A percentile compares a stretch with the other conserved stretches of the same genome.
Conservation (phyloP, 2,329 filamentous ascomycete genomes). For the Cyanodermella asteris region DNA sequence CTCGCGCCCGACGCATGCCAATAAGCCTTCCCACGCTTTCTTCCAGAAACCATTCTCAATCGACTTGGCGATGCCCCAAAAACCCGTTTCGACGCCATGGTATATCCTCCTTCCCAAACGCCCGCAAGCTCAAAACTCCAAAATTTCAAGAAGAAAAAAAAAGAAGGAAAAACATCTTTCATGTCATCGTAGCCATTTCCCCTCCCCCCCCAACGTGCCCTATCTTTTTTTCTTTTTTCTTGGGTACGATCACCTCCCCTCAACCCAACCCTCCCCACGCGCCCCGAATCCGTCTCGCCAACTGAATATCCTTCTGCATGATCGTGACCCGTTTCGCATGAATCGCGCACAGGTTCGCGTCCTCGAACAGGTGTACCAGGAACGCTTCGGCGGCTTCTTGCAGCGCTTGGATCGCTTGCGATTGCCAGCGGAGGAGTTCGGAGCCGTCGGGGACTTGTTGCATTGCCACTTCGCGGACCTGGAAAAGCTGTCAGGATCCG, state of each 20-base stretch:
- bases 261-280: conserved; percentile 50
- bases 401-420: conserved; percentile 75
- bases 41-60: too few relatives aligned
- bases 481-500: background rate
- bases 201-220: background rate
- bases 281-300: conserved; percentile 60
- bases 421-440: conserved; percentile 77
- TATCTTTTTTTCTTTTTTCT: background rate
- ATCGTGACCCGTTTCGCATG: conserved; percentile 94
- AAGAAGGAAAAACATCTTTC: background rate
- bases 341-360: conserved; percentile 87
- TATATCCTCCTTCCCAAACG: too few relatives aligned
- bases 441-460: conserved; percentile 36
- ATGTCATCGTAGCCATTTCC: background rate
- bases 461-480: conserved; percentile 34
- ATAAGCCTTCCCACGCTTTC: too few relatives aligned
- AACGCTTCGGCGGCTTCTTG: conserved; percentile 96
- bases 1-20: too few relatives aligned
- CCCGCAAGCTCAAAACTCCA: too few relatives aligned
- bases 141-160: too few relatives aligned
- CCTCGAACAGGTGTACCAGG: conserved; percentile 87
- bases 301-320: conserved; percentile 94
- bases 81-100: too few relatives aligned
- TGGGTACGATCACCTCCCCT: too few relatives aligned
- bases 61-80: too few relatives aligned